phyloP scores from a whole-genome alignment of 2,329 filamentous ascomycete species.

The Zasmidium cellare region DNA sequence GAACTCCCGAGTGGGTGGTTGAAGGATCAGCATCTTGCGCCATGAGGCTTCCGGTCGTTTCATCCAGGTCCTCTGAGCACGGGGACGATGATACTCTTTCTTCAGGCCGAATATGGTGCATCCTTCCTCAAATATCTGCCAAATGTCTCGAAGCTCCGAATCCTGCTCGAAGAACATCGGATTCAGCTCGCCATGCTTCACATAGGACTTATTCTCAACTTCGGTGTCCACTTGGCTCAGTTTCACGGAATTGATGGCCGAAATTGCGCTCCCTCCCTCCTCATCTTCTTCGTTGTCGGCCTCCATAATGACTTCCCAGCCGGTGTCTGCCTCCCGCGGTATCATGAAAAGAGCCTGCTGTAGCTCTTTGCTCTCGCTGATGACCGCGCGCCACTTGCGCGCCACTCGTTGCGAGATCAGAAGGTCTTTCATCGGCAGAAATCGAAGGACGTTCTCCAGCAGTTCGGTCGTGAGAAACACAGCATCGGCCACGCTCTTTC shows the following conservation, averaged over 20 bases:
- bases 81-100: neutral
- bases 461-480: conserved; percentile 4
- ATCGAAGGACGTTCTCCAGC: neutral
- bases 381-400: neutral
- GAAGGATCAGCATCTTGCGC: conserved; percentile 1
- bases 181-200: neutral
- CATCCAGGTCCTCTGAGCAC: neutral
- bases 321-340: neutral
- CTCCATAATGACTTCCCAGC: neutral
- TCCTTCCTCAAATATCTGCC: neutral
- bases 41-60: neutral
- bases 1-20: too few species aligned
- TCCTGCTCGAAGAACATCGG: neutral
- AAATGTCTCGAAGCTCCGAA: neutral
- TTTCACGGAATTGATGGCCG: neutral
- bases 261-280: neutral
- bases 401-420: neutral
- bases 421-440: conserved; percentile 5
- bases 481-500: neutral
- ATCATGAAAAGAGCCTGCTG: conserved; percentile 1
- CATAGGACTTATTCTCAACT: neutral
- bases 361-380: neutral
- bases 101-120: neutral
- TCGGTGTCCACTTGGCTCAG: neutral
- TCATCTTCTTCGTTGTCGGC: neutral